These are phyloP conservation scores for Crassisporium funariophilum DNA, from an alignment of 768 basidiomycete genomes.

Conservation along the genomic window DNA sequence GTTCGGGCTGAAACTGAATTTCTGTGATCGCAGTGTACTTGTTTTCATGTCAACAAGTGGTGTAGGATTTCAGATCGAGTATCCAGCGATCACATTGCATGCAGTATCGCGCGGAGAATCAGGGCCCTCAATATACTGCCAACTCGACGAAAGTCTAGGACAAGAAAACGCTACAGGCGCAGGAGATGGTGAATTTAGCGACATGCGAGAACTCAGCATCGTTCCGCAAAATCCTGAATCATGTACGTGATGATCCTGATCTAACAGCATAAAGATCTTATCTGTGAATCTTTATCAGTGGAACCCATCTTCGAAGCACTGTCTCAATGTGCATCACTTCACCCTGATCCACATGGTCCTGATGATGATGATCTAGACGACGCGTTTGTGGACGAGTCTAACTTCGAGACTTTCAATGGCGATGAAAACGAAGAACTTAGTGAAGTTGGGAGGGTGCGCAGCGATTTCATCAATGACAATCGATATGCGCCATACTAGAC, in stretches of 20 bases:
- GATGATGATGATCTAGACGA: slow-evolving; percentile 57
- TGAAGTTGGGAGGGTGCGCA: slow-evolving; percentile 93
- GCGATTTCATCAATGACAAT: slow-evolving; percentile 74
- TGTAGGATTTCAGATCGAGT: slow-evolving; percentile 81
- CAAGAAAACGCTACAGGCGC: slow-evolving; percentile 35
- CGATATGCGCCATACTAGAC: slow-evolving; percentile 89
- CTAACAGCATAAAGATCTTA: not conserved
- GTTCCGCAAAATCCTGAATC: slow-evolving; percentile 58
- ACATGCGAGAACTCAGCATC: slow-evolving; percentile 83
- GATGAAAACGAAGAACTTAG: slow-evolving; percentile 73
- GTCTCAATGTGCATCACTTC: slow-evolving; percentile 81
- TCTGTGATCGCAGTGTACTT: slow-evolving; percentile 49
- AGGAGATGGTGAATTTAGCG: slow-evolving; percentile 38
- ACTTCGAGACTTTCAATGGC: slow-evolving; percentile 56
- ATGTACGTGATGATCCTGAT: slow-evolving; percentile 49
- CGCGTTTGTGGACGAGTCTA: slow-evolving; percentile 52
- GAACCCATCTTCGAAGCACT: slow-evolving; percentile 87
- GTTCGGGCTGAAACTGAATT: slow-evolving; percentile 4
- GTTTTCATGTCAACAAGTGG: slow-evolving; percentile 74
- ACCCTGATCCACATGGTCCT: slow-evolving; percentile 65
- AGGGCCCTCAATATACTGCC: slow-evolving; percentile 85
- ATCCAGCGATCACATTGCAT: slow-evolving; percentile 90
- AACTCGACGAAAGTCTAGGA: slow-evolving; percentile 74
- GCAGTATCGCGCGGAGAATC: slow-evolving; percentile 77
- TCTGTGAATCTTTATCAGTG: slow-evolving; percentile 45